A percentile compares a stretch with the other conserved stretches of the same genome.
These are phyloP conservation scores for Eleusine coracana DNA, from an alignment of 176 grass and related monocot species.

Conservation along the genomic window DNA sequence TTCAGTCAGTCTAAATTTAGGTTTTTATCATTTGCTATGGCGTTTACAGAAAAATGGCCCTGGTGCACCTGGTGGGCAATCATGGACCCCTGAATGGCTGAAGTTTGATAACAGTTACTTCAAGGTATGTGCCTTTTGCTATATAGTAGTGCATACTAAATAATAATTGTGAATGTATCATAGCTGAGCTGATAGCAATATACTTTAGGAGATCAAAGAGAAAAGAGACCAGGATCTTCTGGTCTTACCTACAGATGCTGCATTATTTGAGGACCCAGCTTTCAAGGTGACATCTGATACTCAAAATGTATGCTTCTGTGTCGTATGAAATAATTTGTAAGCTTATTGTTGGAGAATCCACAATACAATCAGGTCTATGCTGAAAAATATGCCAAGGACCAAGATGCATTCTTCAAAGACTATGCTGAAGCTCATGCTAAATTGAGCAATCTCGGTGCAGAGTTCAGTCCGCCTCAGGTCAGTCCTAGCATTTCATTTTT, in stretches of 20 bases:
- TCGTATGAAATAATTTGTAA: constrained; percentile 19
- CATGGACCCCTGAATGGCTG: constrained; percentile 94
- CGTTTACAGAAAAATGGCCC: constrained; percentile 84
- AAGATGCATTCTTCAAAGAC: constrained; percentile 89
- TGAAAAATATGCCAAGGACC: constrained; percentile 72
- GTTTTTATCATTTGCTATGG: neutral
- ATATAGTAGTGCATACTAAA: constrained; percentile 13
- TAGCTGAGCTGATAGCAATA: constrained; percentile 29
- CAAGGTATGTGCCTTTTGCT: constrained; percentile 47
- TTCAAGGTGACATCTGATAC: constrained; percentile 65
- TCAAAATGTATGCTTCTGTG: constrained; percentile 17
- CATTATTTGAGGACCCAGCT: constrained; percentile 82
- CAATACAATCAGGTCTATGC: constrained; percentile 64
- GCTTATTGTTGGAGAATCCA: constrained; percentile 19
- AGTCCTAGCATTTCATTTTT: neutral
- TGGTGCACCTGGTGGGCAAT: constrained; percentile 97
- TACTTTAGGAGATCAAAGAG: constrained; percentile 85
- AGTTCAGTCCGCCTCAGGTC: constrained; percentile 82
- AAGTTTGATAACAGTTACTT: constrained; percentile 97
- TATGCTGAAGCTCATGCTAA: constrained; percentile 94
- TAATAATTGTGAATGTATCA: constrained; percentile 32
- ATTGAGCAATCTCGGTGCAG: constrained; percentile 82
- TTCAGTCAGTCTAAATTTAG: neutral
- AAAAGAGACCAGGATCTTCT: constrained; percentile 83
- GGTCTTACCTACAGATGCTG: constrained; percentile 91